phyloP scores from a whole-genome alignment of 2,329 filamentous ascomycete genomes.

The Sporothrix humicola region DNA sequence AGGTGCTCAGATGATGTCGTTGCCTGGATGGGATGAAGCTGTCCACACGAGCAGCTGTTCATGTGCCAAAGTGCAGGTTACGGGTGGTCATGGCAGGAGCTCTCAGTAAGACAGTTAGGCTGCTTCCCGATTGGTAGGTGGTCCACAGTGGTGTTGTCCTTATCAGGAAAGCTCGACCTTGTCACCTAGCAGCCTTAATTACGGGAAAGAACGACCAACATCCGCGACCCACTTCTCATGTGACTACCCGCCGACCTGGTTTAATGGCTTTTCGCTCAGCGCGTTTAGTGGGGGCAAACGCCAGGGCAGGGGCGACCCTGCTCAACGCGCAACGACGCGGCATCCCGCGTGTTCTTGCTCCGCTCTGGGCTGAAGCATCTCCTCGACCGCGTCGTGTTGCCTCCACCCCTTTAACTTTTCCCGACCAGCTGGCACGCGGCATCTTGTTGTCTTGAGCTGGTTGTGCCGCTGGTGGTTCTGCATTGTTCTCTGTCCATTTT shows the following conservation, averaged over 20 bases:
- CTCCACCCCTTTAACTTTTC: slow-evolving; percentile 3
- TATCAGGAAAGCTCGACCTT: slow-evolving; percentile 28
- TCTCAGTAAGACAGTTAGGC: slow-evolving; percentile 20
- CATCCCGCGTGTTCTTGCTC: slow-evolving; percentile 28
- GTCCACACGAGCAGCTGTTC: slow-evolving; percentile 29
- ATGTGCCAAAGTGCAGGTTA: slow-evolving; percentile 27
- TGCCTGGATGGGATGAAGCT: slow-evolving; percentile 7
- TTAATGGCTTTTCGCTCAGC: slow-evolving; percentile 10
- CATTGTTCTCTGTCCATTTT: slow-evolving; percentile 5
- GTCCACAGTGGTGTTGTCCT: slow-evolving; percentile 22
- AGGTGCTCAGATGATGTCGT: slow-evolving; percentile 14
- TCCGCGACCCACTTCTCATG: slow-evolving; percentile 19
- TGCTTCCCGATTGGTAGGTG: slow-evolving; percentile 15
- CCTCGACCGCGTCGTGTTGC: slow-evolving; percentile 33
- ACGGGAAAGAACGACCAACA: slow-evolving; percentile 1
- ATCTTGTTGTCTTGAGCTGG: neutral
- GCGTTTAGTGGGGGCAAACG: neutral
- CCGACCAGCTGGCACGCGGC: slow-evolving; percentile 18
- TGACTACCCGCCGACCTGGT: slow-evolving; percentile 29
- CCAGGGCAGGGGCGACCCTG: neutral
- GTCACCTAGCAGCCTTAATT: neutral
- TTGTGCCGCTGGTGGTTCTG: slow-evolving; percentile 4
- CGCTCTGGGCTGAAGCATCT: slow-evolving; percentile 19
- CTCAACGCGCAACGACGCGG: slow-evolving; percentile 36
- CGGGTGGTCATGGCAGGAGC: slow-evolving; percentile 11